Evolutionary conservation across 371 early-diverging fungal species (phyloP).

Genomic region (Mucor indicus): DNA sequence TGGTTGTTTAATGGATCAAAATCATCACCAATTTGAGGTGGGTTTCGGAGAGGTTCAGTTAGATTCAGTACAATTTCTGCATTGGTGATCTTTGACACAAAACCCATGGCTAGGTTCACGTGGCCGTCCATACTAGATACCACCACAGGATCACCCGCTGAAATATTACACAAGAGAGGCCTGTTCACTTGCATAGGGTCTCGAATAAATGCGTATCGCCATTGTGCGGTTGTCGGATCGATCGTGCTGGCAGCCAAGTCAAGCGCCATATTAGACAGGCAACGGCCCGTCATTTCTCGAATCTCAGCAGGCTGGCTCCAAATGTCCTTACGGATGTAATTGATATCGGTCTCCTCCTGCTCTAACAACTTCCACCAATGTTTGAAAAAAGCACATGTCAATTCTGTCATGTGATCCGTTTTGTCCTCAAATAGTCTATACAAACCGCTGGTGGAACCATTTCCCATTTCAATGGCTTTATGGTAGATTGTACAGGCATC

Average conservation of each 20-base stretch:
- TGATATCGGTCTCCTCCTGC: constrained; percentile 76
- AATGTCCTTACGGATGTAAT: constrained; percentile 69
- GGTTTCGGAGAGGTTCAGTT: constrained; percentile 65
- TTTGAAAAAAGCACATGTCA: constrained; percentile 65
- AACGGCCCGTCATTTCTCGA: constrained; percentile 30
- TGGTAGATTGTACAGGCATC: constrained; percentile 72
- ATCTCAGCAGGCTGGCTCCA: constrained; percentile 69
- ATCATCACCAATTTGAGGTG: constrained; percentile 40
- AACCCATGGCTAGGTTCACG: constrained; percentile 78
- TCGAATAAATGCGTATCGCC: constrained; percentile 17
- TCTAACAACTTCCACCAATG: constrained; percentile 80
- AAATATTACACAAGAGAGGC: constrained; percentile 52
- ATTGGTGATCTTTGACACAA: constrained; percentile 51
- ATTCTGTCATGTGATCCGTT: constrained; percentile 58
- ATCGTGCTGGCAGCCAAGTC: neutral
- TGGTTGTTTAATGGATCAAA: constrained; percentile 56
- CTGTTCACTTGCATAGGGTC: neutral
- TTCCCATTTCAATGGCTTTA: constrained; percentile 73
- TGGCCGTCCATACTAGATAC: constrained; percentile 76
- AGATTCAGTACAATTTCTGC: constrained; percentile 54
- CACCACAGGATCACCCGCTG: constrained; percentile 79
- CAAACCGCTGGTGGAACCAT: constrained; percentile 48
- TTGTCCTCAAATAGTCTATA: constrained; percentile 58
- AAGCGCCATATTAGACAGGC: constrained; percentile 24
- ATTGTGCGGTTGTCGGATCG: constrained; percentile 1